Base-by-base conservation (phyloP, 306 rosid genomes). In the Argentina anserina region DNA sequence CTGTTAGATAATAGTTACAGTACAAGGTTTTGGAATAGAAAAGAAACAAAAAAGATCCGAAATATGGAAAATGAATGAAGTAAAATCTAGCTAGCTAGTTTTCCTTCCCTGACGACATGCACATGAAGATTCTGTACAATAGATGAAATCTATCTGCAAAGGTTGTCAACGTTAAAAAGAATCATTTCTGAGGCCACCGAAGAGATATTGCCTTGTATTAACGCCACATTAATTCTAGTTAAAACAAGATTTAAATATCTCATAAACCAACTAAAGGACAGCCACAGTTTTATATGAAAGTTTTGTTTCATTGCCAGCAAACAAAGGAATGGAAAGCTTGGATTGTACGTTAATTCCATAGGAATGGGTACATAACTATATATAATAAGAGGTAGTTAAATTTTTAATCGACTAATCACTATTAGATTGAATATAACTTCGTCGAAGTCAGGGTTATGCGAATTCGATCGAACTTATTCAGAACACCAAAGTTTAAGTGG, bases 301-400 rank as follows among this genome's bases (percentile, higher is more conserved):
- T 26, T 71, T 56, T 71, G 75, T 71, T 58, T 28, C 67, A 28
- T 71, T 17, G 67, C 67, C 40, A 71, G 28, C 29, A 56, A 41
- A 58, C 75, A 71, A 71, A 58, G 31, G 55, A 71, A 71, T 34
- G 39, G 26, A 56, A 40, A 39, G 13, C 14, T 53, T 70, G 63
- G 34, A 36, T 13, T 69, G 29, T 33, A 47, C 26, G 45, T 21
- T 49, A 21, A 50, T 9, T 43, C 23, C 25, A 18, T 5, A 3
- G 10, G 17, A 8, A 64, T 11, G 6, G 41, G n/a, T 60, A n/a
- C n/a, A n/a, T n/a, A n/a, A n/a, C n/a, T n/a, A n/a, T n/a, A n/a
- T n/a, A 60, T 31, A 59, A 1, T 14, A 17, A 61, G 39, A 20
- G 23, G 47, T 10, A n/a, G 7, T 63, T 36, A n/a, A 34, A 9